These are phyloP conservation scores for Puccinellia tenuiflora DNA, from an alignment of 176 grass and related monocot species.

Conservation along the genomic window DNA sequence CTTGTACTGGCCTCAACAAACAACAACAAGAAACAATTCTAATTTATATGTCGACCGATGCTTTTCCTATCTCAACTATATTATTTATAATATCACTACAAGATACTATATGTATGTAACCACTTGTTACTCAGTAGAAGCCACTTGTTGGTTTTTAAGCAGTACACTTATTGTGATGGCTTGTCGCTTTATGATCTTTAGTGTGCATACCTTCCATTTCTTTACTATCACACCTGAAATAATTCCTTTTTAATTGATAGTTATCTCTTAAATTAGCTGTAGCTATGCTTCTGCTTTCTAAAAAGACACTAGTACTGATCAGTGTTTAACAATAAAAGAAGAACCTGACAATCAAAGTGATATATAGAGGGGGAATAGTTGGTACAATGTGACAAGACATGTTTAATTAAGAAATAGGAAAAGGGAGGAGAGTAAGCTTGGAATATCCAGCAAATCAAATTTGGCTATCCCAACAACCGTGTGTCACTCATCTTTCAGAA, in stretches of 20 bases:
- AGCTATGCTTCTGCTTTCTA: background rate
- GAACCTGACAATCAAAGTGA: background rate
- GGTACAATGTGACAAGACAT: background rate
- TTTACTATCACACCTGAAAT: background rate
- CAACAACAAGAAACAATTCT: slow-evolving; percentile 9
- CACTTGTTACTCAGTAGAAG: no score
- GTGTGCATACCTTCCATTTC: background rate
- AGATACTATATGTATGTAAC: no score
- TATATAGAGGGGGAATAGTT: slow-evolving; percentile 6
- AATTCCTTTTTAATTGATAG: background rate
- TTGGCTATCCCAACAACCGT: slow-evolving; percentile 42
- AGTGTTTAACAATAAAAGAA: background rate
- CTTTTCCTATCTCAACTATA: slow-evolving; percentile 1
- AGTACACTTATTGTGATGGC: background rate
- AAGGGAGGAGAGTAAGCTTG: background rate
- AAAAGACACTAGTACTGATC: background rate
- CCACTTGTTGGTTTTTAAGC: background rate
- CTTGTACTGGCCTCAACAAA: slow-evolving; percentile 27
- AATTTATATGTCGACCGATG: background rate
- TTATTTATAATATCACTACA: background rate
- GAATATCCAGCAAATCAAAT: slow-evolving; percentile 39
- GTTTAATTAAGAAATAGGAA: slow-evolving; percentile 6
- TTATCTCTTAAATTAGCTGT: background rate
- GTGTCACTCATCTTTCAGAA: slow-evolving; percentile 39
- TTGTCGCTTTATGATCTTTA: slow-evolving; percentile 8